Base-by-base conservation (phyloP, 2,329 filamentous ascomycete species). In the Dichotomopilus funicola region DNA sequence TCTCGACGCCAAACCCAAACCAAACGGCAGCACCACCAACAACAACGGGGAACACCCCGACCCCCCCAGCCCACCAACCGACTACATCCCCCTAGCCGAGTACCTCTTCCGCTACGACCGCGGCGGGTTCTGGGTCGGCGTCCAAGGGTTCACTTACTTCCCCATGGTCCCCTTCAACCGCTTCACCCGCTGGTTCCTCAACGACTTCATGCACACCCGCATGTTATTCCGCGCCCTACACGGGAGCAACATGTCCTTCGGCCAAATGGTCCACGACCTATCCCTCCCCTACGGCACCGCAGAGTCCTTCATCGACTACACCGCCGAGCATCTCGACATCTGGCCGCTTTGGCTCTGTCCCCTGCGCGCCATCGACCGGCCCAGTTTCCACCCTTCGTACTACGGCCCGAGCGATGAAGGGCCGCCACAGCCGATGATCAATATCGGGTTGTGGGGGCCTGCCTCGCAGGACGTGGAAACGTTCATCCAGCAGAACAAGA, bases 191-290 rank as follows among this genome's bases (percentile, higher is more conserved):
- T 55, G 53, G 48, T 13, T 55, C 10, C 47, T 51, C 6, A 33
- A 55, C 48, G 53, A 51, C 53, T 55, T 55, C 9, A 40, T 33
- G 53, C 53, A 51, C 48, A 55, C 53, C 9, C 53, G 47, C 27
- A 55, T 43, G 27, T 48, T 55, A 7, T 55, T 46, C 42, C 48
- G 42, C 27, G 53, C 53, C 19, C 47, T 50, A 1, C 53, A 55
- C 2, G 53, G 40, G 4, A 50, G 40, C 40, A 13, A 34, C 42
- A 7, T 46, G 6, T 19, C 41, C 2, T 34, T 13, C 10, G 48
- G 37, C 19, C 7, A 35, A 6, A 13, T 55, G 11, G 36, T 51
- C 9, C 53, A 55, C 36, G 47, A 55, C 42, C 40, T 46, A 0
- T 13, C 53, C n/a, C 34, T 55, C 8, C 53, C 53, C 3, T 55